phyloP scores from a whole-genome alignment of 176 grass and related monocot genomes.

The Oryza glaberrima region DNA sequence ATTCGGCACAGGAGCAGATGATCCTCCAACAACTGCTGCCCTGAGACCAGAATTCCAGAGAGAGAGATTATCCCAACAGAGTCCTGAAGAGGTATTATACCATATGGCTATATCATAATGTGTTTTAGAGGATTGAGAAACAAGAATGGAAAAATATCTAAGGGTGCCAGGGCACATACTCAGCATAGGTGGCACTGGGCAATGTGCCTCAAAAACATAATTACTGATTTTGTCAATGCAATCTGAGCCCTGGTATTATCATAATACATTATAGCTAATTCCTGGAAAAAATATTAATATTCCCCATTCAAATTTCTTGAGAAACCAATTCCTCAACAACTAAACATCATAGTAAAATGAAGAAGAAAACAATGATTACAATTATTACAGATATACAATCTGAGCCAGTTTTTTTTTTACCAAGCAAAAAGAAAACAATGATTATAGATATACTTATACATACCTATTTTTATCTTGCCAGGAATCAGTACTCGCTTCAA shows the following conservation, averaged over 20 bases:
- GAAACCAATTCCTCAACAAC: slow-evolving; percentile 17
- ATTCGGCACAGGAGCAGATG: slow-evolving; percentile 31
- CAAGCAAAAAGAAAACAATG: no score
- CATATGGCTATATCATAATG: slow-evolving; percentile 17
- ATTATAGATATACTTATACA: slow-evolving; percentile 11
- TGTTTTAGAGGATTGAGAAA: not conserved
- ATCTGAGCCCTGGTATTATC: not conserved
- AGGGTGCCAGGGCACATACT: not conserved
- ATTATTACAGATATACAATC: not conserved
- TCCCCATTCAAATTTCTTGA: not conserved
- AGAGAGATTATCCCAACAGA: slow-evolving; percentile 58
- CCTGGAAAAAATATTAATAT: not conserved
- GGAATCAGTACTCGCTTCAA: slow-evolving; percentile 67
- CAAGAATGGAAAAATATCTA: not conserved
- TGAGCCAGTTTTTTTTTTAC: no score
- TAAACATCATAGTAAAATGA: slow-evolving; percentile 2
- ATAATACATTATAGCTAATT: slow-evolving; percentile 8
- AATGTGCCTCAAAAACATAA: not conserved
- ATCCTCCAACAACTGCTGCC: slow-evolving; percentile 59
- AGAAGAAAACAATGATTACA: not conserved
- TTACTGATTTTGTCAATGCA: slow-evolving; percentile 6
- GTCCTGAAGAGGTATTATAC: slow-evolving; percentile 60
- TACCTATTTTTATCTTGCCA: slow-evolving; percentile 28
- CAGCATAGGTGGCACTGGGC: not conserved
- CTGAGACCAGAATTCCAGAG: slow-evolving; percentile 61